Conservation (phyloP, 768 basidiomycete genomes). For the Crepidotus variabilis region DNA sequence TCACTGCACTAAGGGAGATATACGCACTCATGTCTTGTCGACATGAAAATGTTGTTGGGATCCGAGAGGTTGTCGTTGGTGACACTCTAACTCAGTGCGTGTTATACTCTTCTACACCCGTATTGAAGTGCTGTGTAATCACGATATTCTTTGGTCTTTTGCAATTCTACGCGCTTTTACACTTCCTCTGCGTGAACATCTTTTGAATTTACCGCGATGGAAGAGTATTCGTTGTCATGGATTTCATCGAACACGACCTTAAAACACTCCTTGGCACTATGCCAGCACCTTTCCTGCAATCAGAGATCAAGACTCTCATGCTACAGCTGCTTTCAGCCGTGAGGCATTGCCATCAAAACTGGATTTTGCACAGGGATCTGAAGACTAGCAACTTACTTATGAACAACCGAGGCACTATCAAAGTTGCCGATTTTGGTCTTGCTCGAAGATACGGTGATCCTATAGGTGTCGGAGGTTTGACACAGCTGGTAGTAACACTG, state of each 20-base stretch:
- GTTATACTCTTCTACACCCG: conserved; percentile 18
- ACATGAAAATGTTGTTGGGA: conserved; percentile 96
- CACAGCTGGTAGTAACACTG: conserved; percentile 95
- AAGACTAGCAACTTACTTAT: conserved; percentile 98
- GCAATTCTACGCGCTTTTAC: conserved; percentile 3
- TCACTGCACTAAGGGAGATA: conserved; percentile 92
- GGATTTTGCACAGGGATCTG: conserved; percentile 96
- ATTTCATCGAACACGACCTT: conserved; percentile 99
- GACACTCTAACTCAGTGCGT: conserved; percentile 99
- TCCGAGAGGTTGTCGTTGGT: conserved; percentile 96
- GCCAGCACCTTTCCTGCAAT: conserved; percentile 95
- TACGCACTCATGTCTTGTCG: conserved; percentile 93
- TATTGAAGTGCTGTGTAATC: conserved; percentile 22
- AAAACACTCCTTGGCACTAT: conserved; percentile 93
- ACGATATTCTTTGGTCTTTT: conserved; percentile 14
- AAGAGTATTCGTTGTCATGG: conserved; percentile 99
- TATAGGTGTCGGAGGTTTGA: conserved; percentile 93
- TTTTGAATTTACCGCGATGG: conserved; percentile 5
- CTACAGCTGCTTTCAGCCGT: conserved; percentile 91
- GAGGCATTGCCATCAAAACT: conserved; percentile 89
- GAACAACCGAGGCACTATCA: conserved; percentile 99
- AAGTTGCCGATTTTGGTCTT: conserved; percentile 97
- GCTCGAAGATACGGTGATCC: conserved; percentile 96
- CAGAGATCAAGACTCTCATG: conserved; percentile 97
- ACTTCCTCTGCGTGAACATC: conserved; percentile 1